A percentile compares a stretch with the other conserved stretches of the same genome.
Evolutionary conservation across 2,329 filamentous ascomycete species (phyloP).

Genomic region (Bipolaris zeicola): DNA sequence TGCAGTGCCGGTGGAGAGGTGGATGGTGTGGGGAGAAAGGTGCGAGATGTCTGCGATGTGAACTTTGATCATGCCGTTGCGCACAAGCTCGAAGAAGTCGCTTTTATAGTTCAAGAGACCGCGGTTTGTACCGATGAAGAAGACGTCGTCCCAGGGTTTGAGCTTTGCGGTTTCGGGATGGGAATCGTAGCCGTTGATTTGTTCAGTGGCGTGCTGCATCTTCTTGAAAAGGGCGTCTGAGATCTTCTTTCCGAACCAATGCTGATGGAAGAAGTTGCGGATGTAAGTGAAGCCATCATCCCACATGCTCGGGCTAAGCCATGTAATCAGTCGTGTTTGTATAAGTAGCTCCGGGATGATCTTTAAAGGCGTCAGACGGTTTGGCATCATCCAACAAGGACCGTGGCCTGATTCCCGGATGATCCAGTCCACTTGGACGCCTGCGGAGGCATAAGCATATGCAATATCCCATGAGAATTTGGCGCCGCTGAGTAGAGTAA

Average conservation of each 20-base stretch:
- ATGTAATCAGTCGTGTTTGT: slow-evolving; percentile 69
- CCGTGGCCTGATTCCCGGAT: slow-evolving; percentile 63
- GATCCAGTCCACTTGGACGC: slow-evolving; percentile 62
- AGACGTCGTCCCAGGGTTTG: slow-evolving; percentile 49
- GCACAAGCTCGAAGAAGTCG: slow-evolving; percentile 63
- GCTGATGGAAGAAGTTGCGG: slow-evolving; percentile 63
- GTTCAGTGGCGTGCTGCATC: slow-evolving; percentile 58
- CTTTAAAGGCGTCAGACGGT: slow-evolving; percentile 69
- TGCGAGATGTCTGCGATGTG: slow-evolving; percentile 61
- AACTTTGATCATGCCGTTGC: slow-evolving; percentile 58
- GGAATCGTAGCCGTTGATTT: slow-evolving; percentile 53
- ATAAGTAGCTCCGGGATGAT: slow-evolving; percentile 69
- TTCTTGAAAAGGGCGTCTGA: slow-evolving; percentile 62
- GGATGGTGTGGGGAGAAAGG: slow-evolving; percentile 54
- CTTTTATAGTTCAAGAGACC: slow-evolving; percentile 65
- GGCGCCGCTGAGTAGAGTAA: slow-evolving; percentile 63
- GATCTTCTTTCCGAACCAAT: slow-evolving; percentile 60
- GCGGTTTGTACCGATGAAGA: slow-evolving; percentile 62
- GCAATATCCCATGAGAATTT: slow-evolving; percentile 70
- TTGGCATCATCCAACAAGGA: slow-evolving; percentile 63
- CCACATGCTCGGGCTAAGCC: slow-evolving; percentile 77
- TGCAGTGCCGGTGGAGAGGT: slow-evolving; percentile 54
- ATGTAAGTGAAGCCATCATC: slow-evolving; percentile 66
- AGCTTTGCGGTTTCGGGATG: slow-evolving; percentile 50
- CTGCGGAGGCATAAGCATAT: slow-evolving; percentile 58